These are phyloP conservation scores for Fusarium torreyae DNA, from an alignment of 2,329 filamentous ascomycete genomes.

Conservation along the genomic window DNA sequence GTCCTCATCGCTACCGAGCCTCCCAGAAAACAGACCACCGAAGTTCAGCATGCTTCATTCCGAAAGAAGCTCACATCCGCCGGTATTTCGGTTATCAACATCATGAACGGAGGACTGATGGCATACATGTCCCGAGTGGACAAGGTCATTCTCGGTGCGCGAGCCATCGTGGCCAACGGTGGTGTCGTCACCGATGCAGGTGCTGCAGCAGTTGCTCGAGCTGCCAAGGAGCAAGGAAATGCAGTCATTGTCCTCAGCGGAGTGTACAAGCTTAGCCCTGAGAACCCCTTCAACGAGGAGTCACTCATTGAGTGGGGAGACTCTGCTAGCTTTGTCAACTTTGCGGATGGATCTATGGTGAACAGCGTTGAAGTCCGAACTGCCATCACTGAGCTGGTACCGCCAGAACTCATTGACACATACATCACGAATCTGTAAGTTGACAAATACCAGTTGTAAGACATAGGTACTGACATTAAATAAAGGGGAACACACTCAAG, in stretches of 20 bases:
- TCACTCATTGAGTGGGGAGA: conserved; percentile 90
- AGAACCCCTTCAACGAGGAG: conserved; percentile 87
- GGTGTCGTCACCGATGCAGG: conserved; percentile 88
- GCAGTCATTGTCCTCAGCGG: conserved; percentile 92
- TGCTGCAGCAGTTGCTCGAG: conserved; percentile 85
- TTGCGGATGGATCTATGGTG: conserved; percentile 84
- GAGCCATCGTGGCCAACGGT: conserved; percentile 90
- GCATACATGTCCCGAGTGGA: conserved; percentile 96
- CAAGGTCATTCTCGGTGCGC: conserved; percentile 92
- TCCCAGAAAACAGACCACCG: conserved; percentile 55
- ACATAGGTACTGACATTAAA: neutral
- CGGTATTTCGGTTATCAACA: conserved; percentile 86
- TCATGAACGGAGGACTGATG: conserved; percentile 88
- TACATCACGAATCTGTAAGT: conserved; percentile 84
- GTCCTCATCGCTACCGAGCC: conserved; percentile 84
- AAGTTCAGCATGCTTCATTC: conserved; percentile 68
- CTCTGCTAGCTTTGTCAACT: conserved; percentile 81
- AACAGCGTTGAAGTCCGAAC: conserved; percentile 84
- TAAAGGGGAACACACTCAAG: conserved; percentile 76
- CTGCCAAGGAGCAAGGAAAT: conserved; percentile 84
- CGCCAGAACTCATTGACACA: conserved; percentile 80
- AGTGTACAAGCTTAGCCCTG: conserved; percentile 93
- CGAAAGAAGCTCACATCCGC: conserved; percentile 83
- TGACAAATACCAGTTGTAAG: conserved; percentile 5
- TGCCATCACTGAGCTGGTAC: conserved; percentile 86